Conservation (phyloP, 73 alveolate genomes). For the Loxodes magnus region DNA sequence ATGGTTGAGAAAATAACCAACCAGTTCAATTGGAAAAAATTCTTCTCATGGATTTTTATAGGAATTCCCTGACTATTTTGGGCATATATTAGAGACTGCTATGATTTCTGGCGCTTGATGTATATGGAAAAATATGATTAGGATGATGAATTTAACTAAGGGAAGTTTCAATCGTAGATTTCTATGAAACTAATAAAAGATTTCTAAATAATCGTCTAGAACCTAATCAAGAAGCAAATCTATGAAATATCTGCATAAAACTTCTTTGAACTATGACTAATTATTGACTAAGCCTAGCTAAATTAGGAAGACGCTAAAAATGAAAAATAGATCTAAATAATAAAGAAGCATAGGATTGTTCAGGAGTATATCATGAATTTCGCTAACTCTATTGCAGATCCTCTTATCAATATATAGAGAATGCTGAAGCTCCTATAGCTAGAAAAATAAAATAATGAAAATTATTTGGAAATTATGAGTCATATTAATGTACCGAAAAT, state of each 20-base stretch:
- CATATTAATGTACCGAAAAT: neutral
- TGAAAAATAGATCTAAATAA: neutral
- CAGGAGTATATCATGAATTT: neutral
- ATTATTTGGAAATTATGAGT: neutral
- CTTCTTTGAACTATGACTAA: neutral
- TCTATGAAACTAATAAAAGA: neutral
- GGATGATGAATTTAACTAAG: neutral
- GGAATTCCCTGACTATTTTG: slow-evolving; percentile 37
- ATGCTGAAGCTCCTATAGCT: neutral
- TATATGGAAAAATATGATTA: neutral
- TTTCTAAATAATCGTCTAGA: too few species aligned
- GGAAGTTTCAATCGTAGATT: neutral
- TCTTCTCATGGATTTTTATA: slow-evolving; percentile 19
- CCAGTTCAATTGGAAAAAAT: slow-evolving; percentile 13
- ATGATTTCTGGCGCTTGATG: slow-evolving; percentile 12
- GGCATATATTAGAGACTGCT: slow-evolving; percentile 27
- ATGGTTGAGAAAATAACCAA: neutral
- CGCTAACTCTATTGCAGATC: neutral
- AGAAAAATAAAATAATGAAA: neutral
- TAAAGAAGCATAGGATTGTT: too few species aligned
- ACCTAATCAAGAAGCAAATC: neutral
- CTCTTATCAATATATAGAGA: neutral
- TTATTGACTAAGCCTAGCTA: neutral
- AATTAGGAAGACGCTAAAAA: neutral
- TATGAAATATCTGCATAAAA: neutral